Evolutionary conservation across 2,329 filamentous ascomycete species (phyloP), one percentile per base, ranked within the genome.

Genomic region (Xylariales sp.): DNA sequence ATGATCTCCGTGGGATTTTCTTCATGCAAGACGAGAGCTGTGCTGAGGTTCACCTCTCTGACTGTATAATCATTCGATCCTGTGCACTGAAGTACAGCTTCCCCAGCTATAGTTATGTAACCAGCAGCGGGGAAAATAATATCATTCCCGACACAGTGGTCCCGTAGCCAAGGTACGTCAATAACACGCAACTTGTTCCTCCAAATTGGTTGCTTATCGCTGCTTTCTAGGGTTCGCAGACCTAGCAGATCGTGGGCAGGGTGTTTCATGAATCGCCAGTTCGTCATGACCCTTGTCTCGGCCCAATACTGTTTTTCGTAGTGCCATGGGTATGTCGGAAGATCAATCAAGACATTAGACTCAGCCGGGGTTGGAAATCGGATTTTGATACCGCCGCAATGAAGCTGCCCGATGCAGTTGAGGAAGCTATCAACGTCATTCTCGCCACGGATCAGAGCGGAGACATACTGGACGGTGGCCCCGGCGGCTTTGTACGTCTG

Each of bases 271-370:
- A 28, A 20, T 14, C 31, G 18, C 21, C 19, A 34, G 5, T 25
- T 29, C 9, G 19, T 19, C 14, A 20, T 19, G 4, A 36, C 21
- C 8, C 38, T 16, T 4, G 41, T 20, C 34, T 49, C 47, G 6
- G 3, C 4, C 47, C 45, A 47, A 35, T 46, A 27, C 4, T 11
- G 5, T 4, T 5, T 14, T 4, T 33, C 6, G 18, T 50, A 40
- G n/a, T 48, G 42, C 47, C 47, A 50, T 3, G 38, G 7, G 34
- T 50, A 50, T 9, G 16, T 3, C 1, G 47, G 47, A 1, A 50
- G 31, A 19, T 40, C 32, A 7, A 5, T 16, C 9, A 35, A 9
- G 10, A 35, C 19, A 5, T 14, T 11, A 35, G 15, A 9, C 6
- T 18, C 18, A 18, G 32, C 5, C 9, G 9, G 5, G 31, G 14